phyloP scores from a whole-genome alignment of 108 stramenopile genomes.

The Stephanodiscus triporus region DNA sequence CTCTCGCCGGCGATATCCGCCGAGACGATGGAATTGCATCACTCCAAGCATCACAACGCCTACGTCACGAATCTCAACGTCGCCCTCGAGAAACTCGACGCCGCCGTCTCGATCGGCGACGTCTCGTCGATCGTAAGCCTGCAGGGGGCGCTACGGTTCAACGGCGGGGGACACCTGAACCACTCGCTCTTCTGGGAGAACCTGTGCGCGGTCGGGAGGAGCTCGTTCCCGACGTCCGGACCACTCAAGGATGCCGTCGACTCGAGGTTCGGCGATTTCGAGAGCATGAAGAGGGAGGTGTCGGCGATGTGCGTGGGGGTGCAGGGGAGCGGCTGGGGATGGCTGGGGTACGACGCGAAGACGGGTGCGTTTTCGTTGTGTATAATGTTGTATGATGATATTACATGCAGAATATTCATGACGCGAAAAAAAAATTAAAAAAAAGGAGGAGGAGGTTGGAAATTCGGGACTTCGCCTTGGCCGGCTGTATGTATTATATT shows the following conservation, averaged over 20 bases:
- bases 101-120: constrained; percentile 74
- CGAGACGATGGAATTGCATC: constrained; percentile 95
- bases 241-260: constrained; percentile 75
- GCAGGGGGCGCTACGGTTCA: constrained; percentile 94
- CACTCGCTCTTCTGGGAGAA: constrained; percentile 99
- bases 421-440: neutral
- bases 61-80: constrained; percentile 94
- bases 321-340: constrained; percentile 99
- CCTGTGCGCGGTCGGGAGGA: constrained; percentile 60
- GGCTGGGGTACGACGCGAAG: constrained; percentile 93
- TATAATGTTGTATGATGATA: too few species aligned
- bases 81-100: constrained; percentile 86
- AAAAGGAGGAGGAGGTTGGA: too few species aligned
- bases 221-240: constrained; percentile 49
- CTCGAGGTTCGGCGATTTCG: constrained; percentile 82
- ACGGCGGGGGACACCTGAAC: constrained; percentile 99
- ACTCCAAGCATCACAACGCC: constrained; percentile 93
- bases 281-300: constrained; percentile 80
- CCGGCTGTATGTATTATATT: neutral
- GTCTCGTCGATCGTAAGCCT: constrained; percentile 76
- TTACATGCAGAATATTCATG: neutral
- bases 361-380: constrained; percentile 35
- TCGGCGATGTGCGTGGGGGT: constrained; percentile 86
- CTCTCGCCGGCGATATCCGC: constrained; percentile 91
- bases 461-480: too few species aligned